Evolutionary conservation across 2,329 filamentous ascomycete species (phyloP), one percentile per base, ranked within the genome.

Genomic region (Clarireedia hainanense): DNA sequence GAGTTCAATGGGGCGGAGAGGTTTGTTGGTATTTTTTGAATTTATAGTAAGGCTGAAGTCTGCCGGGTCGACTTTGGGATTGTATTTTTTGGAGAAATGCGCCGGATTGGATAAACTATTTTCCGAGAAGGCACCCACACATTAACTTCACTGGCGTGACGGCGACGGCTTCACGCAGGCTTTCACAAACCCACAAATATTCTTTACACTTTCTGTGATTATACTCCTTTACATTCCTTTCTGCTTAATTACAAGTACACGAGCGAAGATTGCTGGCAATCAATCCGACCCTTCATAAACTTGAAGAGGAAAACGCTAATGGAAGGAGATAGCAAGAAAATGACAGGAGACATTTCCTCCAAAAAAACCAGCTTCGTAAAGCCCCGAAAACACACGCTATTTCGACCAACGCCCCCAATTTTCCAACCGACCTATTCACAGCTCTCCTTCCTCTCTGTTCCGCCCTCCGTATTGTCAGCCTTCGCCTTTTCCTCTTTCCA

Each of bases 401-500:
- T 20, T 20, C 15, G 15, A n/a, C 15, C 14, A 20, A 17, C 14
- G 5, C 39, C 15, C 17, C 39, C 39, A 30, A 30, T 7, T 7
- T 30, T 30, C 27, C 27, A 10, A 30, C 27, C 9, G 27, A 40
- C 3, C 37, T 40, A 40, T 40, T 40, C 20, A 24, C 14, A 24
- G 30, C 51, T 47, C 26, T 14, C 34, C 49, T 20, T 50, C 34
- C 43, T 56, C 27, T 42, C 14, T 55, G 46, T 27, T 43, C 53
- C 15, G 48, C 59, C 51, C 43, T 68, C 66, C 57, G 61, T 62
- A 34, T 57, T 65, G 34, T 67, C 70, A 54, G 67, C 69, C 47
- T 68, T 64, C 14, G 62, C 64, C 17, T 64, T 63, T 36, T 70
- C 63, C 56, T 71, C 69, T 36, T 66, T 67, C 58, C 70, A 67